phyloP scores from a whole-genome alignment of 164 flowering plant genomes.

The Vitis rupestris region DNA sequence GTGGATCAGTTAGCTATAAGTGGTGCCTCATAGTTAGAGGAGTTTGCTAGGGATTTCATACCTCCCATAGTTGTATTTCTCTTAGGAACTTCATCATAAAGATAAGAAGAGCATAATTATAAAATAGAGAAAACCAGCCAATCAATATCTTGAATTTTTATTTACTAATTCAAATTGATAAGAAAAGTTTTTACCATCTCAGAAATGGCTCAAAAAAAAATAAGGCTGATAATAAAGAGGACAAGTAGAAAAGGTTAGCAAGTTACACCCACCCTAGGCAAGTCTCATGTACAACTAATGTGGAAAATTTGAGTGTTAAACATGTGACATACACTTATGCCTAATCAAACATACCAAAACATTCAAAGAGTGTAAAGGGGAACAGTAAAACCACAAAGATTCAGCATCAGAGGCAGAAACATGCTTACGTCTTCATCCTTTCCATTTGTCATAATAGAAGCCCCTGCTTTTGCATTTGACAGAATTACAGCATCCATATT shows the following conservation, averaged over 20 bases:
- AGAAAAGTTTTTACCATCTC: no score
- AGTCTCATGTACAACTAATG: neutral
- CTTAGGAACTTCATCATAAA: no score
- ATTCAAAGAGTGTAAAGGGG: neutral
- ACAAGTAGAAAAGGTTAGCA: neutral
- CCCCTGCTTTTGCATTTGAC: slow-evolving; percentile 52
- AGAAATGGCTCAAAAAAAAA: neutral
- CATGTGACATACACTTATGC: neutral
- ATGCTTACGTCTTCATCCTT: slow-evolving; percentile 67
- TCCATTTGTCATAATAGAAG: slow-evolving; percentile 43
- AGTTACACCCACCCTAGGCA: neutral
- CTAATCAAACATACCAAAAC: neutral
- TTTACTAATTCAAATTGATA: no score
- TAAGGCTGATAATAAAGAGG: neutral
- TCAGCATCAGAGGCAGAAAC: neutral
- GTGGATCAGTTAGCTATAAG: no score
- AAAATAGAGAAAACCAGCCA: no score
- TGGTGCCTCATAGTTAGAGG: no score
- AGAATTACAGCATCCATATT: slow-evolving; percentile 52
- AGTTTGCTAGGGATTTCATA: no score
- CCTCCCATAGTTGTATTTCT: no score
- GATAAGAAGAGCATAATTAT: no score
- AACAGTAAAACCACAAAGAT: neutral
- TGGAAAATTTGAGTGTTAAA: neutral
- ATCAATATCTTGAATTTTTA: no score